Evolutionary conservation across 2,329 filamentous ascomycete species (phyloP).

Genomic region (Penicillium sp.): DNA sequence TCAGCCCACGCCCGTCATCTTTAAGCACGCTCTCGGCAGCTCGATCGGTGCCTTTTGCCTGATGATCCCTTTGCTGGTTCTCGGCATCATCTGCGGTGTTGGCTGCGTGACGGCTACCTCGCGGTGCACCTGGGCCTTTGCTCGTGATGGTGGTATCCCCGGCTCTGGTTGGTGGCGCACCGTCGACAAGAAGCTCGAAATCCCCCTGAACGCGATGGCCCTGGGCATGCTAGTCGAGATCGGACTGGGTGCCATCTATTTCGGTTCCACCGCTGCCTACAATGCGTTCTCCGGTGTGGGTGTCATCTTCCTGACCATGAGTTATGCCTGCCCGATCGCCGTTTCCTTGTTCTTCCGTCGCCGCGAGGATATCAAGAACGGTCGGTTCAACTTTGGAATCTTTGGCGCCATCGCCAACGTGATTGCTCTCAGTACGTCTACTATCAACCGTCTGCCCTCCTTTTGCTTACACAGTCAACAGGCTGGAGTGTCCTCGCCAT

Average conservation of each 20-base stretch:
- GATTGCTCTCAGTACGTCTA: constrained; percentile 59
- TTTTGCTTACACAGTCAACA: constrained; percentile 12
- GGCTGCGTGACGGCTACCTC: constrained; percentile 70
- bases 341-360: constrained; percentile 59
- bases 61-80: constrained; percentile 63
- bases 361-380: constrained; percentile 55
- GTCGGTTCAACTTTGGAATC: constrained; percentile 54
- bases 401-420: constrained; percentile 63
- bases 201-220: constrained; percentile 67
- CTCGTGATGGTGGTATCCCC: constrained; percentile 69
- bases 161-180: constrained; percentile 63
- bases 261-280: constrained; percentile 74
- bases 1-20: constrained; percentile 70
- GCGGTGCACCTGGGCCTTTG: constrained; percentile 71
- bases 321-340: constrained; percentile 66
- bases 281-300: constrained; percentile 78
- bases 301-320: constrained; percentile 71
- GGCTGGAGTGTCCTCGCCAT: constrained; percentile 66
- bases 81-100: constrained; percentile 71
- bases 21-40: constrained; percentile 70
- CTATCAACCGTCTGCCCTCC: background rate
- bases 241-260: constrained; percentile 72
- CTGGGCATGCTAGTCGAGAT: constrained; percentile 68
- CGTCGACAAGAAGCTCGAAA: constrained; percentile 62
- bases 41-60: constrained; percentile 69